Percentiles rank a stretch among this genome's conserved stretches.
Evolutionary conservation across 2,329 filamentous ascomycete genomes (phyloP).

Genomic region (Colletotrichum cereale): DNA sequence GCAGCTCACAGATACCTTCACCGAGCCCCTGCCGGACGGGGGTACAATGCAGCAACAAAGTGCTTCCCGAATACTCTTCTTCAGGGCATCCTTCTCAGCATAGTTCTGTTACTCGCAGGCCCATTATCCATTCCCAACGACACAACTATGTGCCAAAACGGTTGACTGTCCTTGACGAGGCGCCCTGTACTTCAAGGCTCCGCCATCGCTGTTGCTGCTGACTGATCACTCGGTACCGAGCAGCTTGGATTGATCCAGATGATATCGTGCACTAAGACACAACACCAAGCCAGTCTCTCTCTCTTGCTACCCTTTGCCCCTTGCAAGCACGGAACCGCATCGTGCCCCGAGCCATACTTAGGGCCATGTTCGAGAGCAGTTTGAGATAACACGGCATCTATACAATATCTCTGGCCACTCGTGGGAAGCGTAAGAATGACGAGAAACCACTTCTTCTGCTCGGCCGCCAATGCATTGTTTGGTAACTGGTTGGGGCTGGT

Average conservation of each 20-base stretch:
- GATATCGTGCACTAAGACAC: conserved; percentile 6
- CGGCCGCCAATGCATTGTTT: not conserved
- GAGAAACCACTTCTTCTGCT: conserved; percentile 1
- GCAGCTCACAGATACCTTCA: not conserved
- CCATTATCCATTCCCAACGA: not conserved
- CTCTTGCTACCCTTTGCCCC: not conserved
- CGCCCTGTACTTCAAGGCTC: not conserved
- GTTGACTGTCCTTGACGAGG: not conserved
- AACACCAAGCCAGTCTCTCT: not conserved
- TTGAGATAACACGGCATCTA: not conserved
- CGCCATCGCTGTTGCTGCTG: not conserved
- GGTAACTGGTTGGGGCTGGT: not conserved
- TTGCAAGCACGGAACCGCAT: not conserved
- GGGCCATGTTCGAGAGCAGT: not conserved
- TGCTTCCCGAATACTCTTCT: not conserved
- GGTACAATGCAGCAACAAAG: not conserved
- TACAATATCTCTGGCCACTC: not conserved
- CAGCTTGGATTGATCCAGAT: conserved; percentile 1
- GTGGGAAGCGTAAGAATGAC: not conserved
- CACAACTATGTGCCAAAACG: not conserved
- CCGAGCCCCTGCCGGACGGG: not conserved
- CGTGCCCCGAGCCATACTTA: not conserved
- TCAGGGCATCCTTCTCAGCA: not conserved
- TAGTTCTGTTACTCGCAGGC: not conserved
- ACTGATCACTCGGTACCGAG: not conserved